Evolutionary conservation across 2,329 filamentous ascomycete genomes (phyloP).

Genomic region (Exophiala lecanii-corni): DNA sequence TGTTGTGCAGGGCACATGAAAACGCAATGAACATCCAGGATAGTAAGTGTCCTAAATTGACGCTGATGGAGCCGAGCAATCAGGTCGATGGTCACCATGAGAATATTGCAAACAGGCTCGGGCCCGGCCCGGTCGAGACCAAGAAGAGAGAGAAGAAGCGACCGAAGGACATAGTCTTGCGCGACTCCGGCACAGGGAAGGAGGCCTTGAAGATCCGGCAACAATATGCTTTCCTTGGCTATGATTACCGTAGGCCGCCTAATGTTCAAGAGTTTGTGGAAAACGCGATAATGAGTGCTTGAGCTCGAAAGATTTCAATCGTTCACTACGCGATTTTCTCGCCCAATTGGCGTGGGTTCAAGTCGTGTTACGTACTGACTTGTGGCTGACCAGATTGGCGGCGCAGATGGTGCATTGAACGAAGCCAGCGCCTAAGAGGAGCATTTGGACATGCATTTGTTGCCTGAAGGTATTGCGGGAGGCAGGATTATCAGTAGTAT

Average conservation of each 20-base stretch:
- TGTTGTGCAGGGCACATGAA: no score
- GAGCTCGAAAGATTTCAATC: no score
- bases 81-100: conserved; percentile 11
- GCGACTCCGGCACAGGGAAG: conserved; percentile 63
- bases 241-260: conserved; percentile 63
- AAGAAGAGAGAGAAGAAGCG: conserved; percentile 64
- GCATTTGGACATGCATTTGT: no score
- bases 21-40: neutral
- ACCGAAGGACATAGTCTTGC: conserved; percentile 76
- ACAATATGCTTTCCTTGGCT: conserved; percentile 79
- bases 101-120: conserved; percentile 28
- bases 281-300: neutral
- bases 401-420: no score
- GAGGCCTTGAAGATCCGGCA: conserved; percentile 76
- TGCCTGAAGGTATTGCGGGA: no score
- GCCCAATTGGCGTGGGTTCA: no score
- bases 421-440: no score
- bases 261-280: conserved; percentile 16
- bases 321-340: no score
- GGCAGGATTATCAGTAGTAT: no score
- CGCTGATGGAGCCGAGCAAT: conserved; percentile 3
- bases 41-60: neutral
- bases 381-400: no score
- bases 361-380: no score
- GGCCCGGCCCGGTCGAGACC: conserved; percentile 29